Percentiles rank a stretch among this genome's conserved stretches.
Evolutionary conservation across 345 rosid genomes (phyloP).

Genomic region (Geranium rotundifolium): DNA sequence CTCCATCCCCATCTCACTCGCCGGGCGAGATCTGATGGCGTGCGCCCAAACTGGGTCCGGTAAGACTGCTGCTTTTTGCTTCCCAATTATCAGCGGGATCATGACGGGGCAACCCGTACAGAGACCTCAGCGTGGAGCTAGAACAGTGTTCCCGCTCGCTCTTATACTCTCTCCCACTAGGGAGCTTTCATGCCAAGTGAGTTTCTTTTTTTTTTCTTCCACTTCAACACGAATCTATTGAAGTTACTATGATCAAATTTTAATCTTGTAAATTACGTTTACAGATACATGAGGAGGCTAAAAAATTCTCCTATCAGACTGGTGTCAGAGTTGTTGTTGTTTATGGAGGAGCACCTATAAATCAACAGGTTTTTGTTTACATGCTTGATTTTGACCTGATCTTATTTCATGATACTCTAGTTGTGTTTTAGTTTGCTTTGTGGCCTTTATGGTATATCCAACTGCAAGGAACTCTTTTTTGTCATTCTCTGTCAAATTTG

Average conservation of each 20-base stretch:
- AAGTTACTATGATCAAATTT: background rate
- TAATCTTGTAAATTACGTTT: slow-evolving; percentile 6
- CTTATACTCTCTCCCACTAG: slow-evolving; percentile 97
- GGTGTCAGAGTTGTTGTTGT: slow-evolving; percentile 97
- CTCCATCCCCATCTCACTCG: slow-evolving; percentile 76
- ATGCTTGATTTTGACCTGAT: slow-evolving; percentile 1
- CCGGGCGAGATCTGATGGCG: slow-evolving; percentile 93
- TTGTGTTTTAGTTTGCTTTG: background rate
- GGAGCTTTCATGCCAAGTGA: slow-evolving; percentile 89
- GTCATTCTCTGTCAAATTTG: background rate
- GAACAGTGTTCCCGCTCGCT: slow-evolving; percentile 80
- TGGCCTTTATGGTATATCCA: background rate
- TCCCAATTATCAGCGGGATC: slow-evolving; percentile 87
- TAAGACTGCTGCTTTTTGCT: slow-evolving; percentile 97
- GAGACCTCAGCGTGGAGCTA: slow-evolving; percentile 66
- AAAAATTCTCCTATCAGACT: slow-evolving; percentile 88
- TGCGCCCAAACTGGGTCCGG: slow-evolving; percentile 99
- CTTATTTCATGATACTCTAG: background rate
- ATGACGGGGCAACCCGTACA: slow-evolving; percentile 61
- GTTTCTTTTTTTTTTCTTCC: slow-evolving; percentile 12
- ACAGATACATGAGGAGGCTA: slow-evolving; percentile 98
- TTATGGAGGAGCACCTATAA: slow-evolving; percentile 95
- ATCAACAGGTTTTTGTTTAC: slow-evolving; percentile 51
- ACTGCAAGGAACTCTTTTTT: background rate
- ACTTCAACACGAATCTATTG: background rate